A percentile compares a stretch with the other conserved stretches of the same genome.
Evolutionary conservation across 768 basidiomycete species (phyloP).

Genomic region (Mycena alexandri): DNA sequence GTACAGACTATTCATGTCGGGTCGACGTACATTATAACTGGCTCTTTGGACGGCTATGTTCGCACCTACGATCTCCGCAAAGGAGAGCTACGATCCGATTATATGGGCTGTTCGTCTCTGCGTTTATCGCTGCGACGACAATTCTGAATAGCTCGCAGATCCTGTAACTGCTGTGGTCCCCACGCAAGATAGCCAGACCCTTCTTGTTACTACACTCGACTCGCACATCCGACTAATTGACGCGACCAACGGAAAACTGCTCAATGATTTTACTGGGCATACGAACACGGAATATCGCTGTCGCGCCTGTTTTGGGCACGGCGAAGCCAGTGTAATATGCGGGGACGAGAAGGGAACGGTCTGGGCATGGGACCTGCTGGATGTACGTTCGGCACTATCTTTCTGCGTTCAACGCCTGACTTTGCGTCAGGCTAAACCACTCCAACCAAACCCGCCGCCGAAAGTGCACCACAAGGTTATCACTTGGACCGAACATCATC

Average conservation of each 20-base stretch:
- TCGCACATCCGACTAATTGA: constrained; percentile 91
- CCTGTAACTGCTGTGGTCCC: constrained; percentile 89
- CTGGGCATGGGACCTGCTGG: constrained; percentile 95
- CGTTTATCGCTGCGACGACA: constrained; percentile 3
- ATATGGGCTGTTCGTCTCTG: constrained; percentile 82
- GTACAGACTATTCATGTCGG: constrained; percentile 84
- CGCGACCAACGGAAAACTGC: constrained; percentile 79
- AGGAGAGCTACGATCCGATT: constrained; percentile 91
- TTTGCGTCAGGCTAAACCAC: constrained; percentile 69
- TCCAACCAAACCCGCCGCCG: constrained; percentile 81
- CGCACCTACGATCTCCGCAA: constrained; percentile 96
- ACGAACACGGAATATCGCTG: constrained; percentile 80
- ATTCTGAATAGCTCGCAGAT: constrained; percentile 58
- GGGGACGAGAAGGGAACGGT: constrained; percentile 93
- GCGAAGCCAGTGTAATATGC: constrained; percentile 83
- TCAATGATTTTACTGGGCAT: constrained; percentile 90
- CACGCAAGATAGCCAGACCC: constrained; percentile 82
- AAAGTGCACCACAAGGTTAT: constrained; percentile 87
- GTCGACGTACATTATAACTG: constrained; percentile 76
- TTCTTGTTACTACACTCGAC: constrained; percentile 88
- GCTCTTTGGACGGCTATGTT: constrained; percentile 92
- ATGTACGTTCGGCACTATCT: constrained; percentile 61
- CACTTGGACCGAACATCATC: constrained; percentile 94
- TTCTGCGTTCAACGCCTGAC: constrained; percentile 23
- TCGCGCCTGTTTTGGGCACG: constrained; percentile 85